Conservation (phyloP, 202 grass and related monocot species). For the Schoenoplectus tabernaemontani region DNA sequence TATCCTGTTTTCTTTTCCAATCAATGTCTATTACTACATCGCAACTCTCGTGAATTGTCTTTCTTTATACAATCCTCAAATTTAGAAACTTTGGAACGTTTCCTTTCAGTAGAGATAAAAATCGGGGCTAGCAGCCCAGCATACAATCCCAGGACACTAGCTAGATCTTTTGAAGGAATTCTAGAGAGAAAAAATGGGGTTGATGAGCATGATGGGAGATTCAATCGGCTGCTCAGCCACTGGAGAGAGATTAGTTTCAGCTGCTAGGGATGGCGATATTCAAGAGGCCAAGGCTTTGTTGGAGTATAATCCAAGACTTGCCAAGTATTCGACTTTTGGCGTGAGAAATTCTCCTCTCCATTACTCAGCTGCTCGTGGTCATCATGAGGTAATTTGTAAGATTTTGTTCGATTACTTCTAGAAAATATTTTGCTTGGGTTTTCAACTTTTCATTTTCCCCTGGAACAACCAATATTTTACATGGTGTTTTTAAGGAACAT, state of each 20-base stretch:
- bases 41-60: slow-evolving; percentile 17
- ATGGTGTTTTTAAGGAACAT: neutral
- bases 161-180: slow-evolving; percentile 10
- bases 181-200: slow-evolving; percentile 43
- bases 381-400: slow-evolving; percentile 63
- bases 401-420: neutral
- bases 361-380: slow-evolving; percentile 86
- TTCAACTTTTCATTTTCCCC: neutral
- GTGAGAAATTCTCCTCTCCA: slow-evolving; percentile 92
- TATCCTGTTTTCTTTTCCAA: slow-evolving; percentile 9
- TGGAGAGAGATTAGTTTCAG: slow-evolving; percentile 73
- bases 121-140: neutral
- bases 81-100: slow-evolving; percentile 2
- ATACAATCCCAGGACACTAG: neutral
- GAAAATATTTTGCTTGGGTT: neutral
- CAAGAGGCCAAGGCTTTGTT: slow-evolving; percentile 88
- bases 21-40: neutral
- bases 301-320: slow-evolving; percentile 84
- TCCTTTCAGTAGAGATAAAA: slow-evolving; percentile 1
- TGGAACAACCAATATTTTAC: neutral
- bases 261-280: slow-evolving; percentile 85
- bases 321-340: slow-evolving; percentile 76
- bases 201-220: slow-evolving; percentile 80
- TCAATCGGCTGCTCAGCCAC: slow-evolving; percentile 88
- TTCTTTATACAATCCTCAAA: neutral